Percentiles rank a stretch among this genome's conserved stretches.
Evolutionary conservation across 257 asterid genomes (phyloP).

Genomic region (Salvia rosmarinus): DNA sequence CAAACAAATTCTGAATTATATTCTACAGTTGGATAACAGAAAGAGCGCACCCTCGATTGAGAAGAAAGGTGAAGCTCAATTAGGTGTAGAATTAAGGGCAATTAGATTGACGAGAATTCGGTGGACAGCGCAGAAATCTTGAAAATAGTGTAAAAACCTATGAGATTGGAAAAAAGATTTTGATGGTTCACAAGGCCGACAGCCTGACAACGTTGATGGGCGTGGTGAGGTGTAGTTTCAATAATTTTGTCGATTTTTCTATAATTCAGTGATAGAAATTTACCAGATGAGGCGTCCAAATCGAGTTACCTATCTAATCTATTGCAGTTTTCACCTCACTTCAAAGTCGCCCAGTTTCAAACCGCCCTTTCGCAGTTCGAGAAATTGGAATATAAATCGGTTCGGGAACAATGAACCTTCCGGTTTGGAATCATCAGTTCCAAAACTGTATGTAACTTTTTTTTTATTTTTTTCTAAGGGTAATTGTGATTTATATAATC

Average conservation of each 20-base stretch:
- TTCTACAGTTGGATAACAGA: background rate
- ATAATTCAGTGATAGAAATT: slow-evolving; percentile 18
- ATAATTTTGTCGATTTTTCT: slow-evolving; percentile 24
- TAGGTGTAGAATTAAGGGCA: slow-evolving; percentile 1
- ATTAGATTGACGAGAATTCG: background rate
- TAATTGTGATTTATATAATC: no score
- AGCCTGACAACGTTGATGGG: slow-evolving; percentile 38
- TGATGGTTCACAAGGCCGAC: slow-evolving; percentile 27
- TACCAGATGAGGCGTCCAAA: background rate
- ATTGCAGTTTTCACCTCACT: no score
- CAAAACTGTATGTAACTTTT: no score
- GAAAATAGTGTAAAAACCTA: background rate
- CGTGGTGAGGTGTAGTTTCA: slow-evolving; percentile 24
- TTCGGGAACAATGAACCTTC: no score
- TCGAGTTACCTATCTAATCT: no score
- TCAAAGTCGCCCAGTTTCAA: no score
- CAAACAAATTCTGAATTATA: background rate
- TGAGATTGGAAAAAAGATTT: background rate
- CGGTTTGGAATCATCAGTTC: no score
- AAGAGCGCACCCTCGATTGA: slow-evolving; percentile 25
- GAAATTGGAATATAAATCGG: no score
- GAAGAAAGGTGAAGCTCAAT: slow-evolving; percentile 12
- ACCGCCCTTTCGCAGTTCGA: no score
- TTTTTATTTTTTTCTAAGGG: no score
- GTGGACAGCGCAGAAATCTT: slow-evolving; percentile 9